Percentiles rank a stretch among this genome's conserved stretches.
Conservation (phyloP, 1,139 yeast species). For the Groenewaldozyma sp. region DNA sequence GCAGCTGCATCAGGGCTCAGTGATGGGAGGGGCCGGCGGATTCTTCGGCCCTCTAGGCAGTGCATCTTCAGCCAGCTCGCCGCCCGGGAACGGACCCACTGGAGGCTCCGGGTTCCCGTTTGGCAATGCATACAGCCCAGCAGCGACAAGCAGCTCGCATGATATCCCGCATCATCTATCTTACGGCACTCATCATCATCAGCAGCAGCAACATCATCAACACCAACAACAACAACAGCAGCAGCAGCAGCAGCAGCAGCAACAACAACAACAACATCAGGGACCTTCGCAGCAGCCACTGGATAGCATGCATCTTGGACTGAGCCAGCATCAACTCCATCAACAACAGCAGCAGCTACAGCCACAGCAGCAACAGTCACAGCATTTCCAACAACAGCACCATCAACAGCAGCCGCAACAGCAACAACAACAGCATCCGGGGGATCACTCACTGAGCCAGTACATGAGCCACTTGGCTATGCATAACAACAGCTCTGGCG, state of each 20-base stretch:
- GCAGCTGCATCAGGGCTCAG: too few species aligned
- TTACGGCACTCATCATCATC: background rate
- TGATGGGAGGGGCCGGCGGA: too few species aligned
- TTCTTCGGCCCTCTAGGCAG: too few species aligned
- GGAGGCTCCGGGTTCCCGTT: background rate
- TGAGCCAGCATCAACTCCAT: background rate
- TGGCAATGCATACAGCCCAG: background rate
- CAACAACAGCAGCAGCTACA: constrained; percentile 3
- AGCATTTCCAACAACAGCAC: constrained; percentile 7
- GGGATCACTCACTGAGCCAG: constrained; percentile 4
- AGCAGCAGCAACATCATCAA: background rate
- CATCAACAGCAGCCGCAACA: too few species aligned
- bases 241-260: background rate
- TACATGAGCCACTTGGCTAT: too few species aligned
- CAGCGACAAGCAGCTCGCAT: too few species aligned
- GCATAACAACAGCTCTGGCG: too few species aligned
- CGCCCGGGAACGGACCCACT: too few species aligned
- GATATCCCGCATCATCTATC: too few species aligned
- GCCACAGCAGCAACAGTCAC: constrained; percentile 3
- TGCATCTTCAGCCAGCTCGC: too few species aligned
- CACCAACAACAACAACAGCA: background rate
- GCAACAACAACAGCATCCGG: constrained; percentile 7
- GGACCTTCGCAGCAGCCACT: background rate
- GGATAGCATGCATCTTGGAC: background rate
- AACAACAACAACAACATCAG: background rate